Evolutionary conservation across 305 asterid species (phyloP).

Genomic region (Rubia balearica): DNA sequence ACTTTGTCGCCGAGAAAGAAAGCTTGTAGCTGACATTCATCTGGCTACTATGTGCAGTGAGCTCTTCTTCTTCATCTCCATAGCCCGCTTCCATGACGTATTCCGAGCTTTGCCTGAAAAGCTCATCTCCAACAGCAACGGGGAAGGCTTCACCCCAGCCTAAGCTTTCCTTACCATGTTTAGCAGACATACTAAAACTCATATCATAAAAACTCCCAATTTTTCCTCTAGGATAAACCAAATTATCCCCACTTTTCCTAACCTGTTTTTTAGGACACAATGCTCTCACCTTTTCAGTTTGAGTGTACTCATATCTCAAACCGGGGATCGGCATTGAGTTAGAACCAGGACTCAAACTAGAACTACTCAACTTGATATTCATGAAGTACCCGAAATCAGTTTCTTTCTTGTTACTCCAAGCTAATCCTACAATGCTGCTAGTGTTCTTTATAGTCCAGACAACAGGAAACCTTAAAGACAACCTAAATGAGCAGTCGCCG

Average conservation of each 20-base stretch:
- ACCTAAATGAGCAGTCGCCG: constrained; percentile 42
- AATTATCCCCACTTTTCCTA: constrained; percentile 19
- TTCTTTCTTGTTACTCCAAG: constrained; percentile 38
- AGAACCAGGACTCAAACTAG: background rate
- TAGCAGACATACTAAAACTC: constrained; percentile 38
- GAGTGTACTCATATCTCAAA: constrained; percentile 46
- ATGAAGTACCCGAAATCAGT: constrained; percentile 30
- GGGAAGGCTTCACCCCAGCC: constrained; percentile 47
- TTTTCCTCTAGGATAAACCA: constrained; percentile 30
- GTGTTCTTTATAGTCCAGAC: constrained; percentile 30
- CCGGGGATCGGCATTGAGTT: constrained; percentile 13
- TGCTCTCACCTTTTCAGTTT: constrained; percentile 27
- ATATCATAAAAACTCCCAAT: constrained; percentile 26
- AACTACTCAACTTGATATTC: constrained; percentile 21
- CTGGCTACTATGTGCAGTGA: background rate
- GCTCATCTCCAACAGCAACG: constrained; percentile 30
- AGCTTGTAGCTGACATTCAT: constrained; percentile 47
- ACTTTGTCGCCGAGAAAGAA: constrained; percentile 9
- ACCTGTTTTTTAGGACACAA: constrained; percentile 23
- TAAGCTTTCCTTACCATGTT: constrained; percentile 11
- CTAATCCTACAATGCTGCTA: constrained; percentile 32
- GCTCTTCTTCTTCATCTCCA: constrained; percentile 16
- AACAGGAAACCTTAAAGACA: constrained; percentile 44
- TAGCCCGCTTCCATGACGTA: background rate
- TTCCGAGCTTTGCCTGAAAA: background rate